Evolutionary conservation across 176 grass and related monocot species (phyloP).

Genomic region (Oryza brachyantha): DNA sequence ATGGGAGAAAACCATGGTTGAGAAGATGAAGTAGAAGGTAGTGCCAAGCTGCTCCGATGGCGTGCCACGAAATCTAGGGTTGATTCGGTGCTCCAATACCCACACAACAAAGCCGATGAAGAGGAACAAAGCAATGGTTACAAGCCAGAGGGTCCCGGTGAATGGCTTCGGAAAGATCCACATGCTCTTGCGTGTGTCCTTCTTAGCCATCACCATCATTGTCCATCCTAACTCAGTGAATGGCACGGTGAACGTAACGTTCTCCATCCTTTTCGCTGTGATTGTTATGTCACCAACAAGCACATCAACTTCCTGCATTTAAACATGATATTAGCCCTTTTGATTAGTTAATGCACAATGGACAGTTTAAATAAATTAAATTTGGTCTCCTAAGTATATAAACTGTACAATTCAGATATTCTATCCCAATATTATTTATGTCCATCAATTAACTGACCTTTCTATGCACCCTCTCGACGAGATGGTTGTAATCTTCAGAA

Average conservation of each 20-base stretch:
- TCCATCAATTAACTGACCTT: no score
- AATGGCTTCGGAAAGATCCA: constrained; percentile 73
- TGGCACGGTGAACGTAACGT: constrained; percentile 55
- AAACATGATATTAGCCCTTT: no score
- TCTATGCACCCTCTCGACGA: no score
- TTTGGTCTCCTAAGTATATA: no score
- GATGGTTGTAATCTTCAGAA: no score
- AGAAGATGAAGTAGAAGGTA: constrained; percentile 66
- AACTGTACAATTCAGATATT: no score
- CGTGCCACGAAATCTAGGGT: constrained; percentile 35
- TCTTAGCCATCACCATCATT: constrained; percentile 47
- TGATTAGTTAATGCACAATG: no score
- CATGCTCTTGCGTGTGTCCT: constrained; percentile 28
- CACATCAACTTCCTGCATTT: constrained; percentile 26
- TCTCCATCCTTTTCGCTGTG: constrained; percentile 23
- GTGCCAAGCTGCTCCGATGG: constrained; percentile 38
- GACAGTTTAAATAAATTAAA: no score
- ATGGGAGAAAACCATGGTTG: constrained; percentile 48
- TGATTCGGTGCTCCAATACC: constrained; percentile 48
- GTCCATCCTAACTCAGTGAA: constrained; percentile 47
- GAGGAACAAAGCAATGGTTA: constrained; percentile 45
- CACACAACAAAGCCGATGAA: constrained; percentile 53
- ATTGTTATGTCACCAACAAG: constrained; percentile 53
- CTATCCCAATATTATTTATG: no score
- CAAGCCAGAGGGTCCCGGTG: constrained; percentile 40